These are phyloP conservation scores for Kurtzmaniella fragi DNA, from an alignment of 805 yeast genomes.

Conservation along the genomic window DNA sequence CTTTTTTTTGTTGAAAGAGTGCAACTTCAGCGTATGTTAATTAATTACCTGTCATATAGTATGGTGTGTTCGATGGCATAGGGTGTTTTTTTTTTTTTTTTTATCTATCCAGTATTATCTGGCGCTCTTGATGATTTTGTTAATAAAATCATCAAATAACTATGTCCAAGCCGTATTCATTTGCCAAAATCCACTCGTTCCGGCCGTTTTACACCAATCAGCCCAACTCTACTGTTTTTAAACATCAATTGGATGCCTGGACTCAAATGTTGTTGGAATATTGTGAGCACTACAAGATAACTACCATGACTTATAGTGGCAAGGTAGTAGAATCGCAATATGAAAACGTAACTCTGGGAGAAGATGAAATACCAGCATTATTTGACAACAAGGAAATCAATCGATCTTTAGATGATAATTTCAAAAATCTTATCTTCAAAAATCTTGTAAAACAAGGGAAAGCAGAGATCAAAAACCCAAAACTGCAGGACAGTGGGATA, in stretches of 20 bases:
- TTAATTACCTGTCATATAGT: too few relatives aligned
- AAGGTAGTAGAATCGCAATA: slow-evolving; percentile 21
- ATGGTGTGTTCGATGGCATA: too few relatives aligned
- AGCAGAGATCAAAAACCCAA: slow-evolving; percentile 51
- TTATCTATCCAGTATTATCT: neutral
- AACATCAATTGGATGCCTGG: slow-evolving; percentile 82
- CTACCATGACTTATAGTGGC: slow-evolving; percentile 25
- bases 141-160: neutral
- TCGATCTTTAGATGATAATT: slow-evolving; percentile 50
- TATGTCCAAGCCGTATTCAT: slow-evolving; percentile 17
- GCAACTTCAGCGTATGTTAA: too few relatives aligned
- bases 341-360: slow-evolving; percentile 10
- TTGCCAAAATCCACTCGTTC: slow-evolving; percentile 49
- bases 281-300: slow-evolving; percentile 49
- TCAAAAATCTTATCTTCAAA: slow-evolving; percentile 50
- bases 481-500: slow-evolving; percentile 62
- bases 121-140: neutral
- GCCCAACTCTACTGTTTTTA: slow-evolving; percentile 73
- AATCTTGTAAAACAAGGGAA: slow-evolving; percentile 50
- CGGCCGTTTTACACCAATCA: slow-evolving; percentile 93
- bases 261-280: slow-evolving; percentile 53
- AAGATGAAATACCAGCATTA: slow-evolving; percentile 24
- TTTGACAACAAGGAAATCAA: slow-evolving; percentile 50
- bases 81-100: neutral
- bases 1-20: too few relatives aligned